Evolutionary conservation across 2,329 filamentous ascomycete species (phyloP).

Genomic region (Neurospora sp.): DNA sequence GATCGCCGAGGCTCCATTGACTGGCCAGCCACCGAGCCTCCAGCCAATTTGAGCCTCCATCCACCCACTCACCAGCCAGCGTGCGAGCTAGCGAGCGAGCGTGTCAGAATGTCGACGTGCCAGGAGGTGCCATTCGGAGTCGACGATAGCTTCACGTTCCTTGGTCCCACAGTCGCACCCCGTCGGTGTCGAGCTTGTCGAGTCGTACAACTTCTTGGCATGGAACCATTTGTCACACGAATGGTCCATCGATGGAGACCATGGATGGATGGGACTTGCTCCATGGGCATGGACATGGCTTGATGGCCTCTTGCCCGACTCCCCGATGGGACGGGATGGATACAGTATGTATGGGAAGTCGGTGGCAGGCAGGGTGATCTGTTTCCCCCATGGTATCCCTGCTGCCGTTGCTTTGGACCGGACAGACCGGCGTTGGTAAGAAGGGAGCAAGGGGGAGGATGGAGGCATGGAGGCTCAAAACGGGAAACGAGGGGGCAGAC

Average conservation of each 20-base stretch:
- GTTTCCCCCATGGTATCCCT: background rate
- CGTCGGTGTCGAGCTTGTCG: background rate
- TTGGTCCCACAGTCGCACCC: background rate
- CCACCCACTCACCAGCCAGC: background rate
- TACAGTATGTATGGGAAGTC: background rate
- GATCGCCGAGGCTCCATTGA: background rate
- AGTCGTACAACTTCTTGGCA: background rate
- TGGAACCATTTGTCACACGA: background rate
- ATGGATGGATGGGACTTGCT: background rate
- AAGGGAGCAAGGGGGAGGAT: background rate
- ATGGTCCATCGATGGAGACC: background rate
- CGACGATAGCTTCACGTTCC: background rate
- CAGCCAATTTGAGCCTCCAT: background rate
- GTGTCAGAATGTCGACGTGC: background rate
- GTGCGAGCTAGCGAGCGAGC: background rate
- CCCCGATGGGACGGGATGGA: background rate
- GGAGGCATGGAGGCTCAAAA: background rate
- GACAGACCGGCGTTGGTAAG: background rate
- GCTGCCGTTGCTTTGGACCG: background rate
- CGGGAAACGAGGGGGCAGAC: background rate
- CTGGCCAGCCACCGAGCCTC: background rate
- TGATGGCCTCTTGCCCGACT: background rate
- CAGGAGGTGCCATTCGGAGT: background rate
- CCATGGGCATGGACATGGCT: background rate
- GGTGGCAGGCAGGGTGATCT: background rate